Percentiles rank a stretch among this genome's conserved stretches.
These are phyloP conservation scores for Tylopilus balloui DNA, from an alignment of 768 basidiomycete genomes.

Conservation along the genomic window DNA sequence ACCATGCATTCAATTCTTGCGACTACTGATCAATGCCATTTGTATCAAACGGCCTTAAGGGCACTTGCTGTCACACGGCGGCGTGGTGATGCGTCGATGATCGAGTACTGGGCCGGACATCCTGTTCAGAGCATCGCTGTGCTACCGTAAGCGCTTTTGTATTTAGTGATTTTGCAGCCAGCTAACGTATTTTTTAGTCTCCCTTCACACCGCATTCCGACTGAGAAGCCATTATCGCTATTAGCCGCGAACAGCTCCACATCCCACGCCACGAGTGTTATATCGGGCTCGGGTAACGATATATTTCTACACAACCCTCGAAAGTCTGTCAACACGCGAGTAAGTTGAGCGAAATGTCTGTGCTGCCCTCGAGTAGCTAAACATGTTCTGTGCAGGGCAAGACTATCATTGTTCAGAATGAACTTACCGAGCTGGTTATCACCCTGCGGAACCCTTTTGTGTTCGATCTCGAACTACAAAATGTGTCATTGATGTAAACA, in stretches of 20 bases:
- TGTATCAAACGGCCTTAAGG: slow-evolving; percentile 67
- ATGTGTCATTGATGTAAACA: slow-evolving; percentile 70
- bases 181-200: slow-evolving; percentile 43
- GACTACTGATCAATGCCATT: slow-evolving; percentile 72
- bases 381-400: slow-evolving; percentile 39
- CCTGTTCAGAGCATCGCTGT: slow-evolving; percentile 78
- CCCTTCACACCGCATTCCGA: slow-evolving; percentile 62
- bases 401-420: slow-evolving; percentile 74
- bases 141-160: slow-evolving; percentile 52
- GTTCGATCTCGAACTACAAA: slow-evolving; percentile 86
- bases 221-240: slow-evolving; percentile 64
- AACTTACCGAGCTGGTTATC: slow-evolving; percentile 75
- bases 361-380: slow-evolving; percentile 3
- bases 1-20: slow-evolving; percentile 64
- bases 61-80: slow-evolving; percentile 72
- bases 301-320: slow-evolving; percentile 94
- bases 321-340: slow-evolving; percentile 53
- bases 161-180: background rate
- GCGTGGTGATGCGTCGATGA: slow-evolving; percentile 62
- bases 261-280: slow-evolving; percentile 39
- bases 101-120: slow-evolving; percentile 86
- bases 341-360: slow-evolving; percentile 27
- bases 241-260: slow-evolving; percentile 40
- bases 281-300: slow-evolving; percentile 59
- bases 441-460: slow-evolving; percentile 89